Evolutionary conservation across 2,329 filamentous ascomycete species (phyloP).

Genomic region (Botrytis aclada): DNA sequence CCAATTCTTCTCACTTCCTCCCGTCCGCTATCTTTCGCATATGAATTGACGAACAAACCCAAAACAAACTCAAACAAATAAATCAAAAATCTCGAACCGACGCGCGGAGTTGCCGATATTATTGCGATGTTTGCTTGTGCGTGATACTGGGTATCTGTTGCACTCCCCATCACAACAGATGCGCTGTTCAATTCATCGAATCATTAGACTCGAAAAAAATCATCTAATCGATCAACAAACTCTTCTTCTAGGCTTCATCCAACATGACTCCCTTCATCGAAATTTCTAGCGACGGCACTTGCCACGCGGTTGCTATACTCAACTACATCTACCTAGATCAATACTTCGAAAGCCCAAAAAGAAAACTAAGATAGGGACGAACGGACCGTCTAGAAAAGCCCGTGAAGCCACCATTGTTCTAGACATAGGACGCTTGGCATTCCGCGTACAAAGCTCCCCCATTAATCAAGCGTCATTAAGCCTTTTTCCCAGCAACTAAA

Average conservation of each 20-base stretch:
- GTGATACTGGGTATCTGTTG: background rate
- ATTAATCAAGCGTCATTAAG: background rate
- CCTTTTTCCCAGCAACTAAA: background rate
- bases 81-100: background rate
- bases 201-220: background rate
- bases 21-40: background rate
- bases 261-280: background rate
- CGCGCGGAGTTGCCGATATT: background rate
- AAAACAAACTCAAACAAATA: background rate
- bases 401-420: conserved; percentile 1
- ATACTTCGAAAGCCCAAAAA: background rate
- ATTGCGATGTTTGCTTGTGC: background rate
- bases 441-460: background rate
- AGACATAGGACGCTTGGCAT: background rate
- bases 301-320: background rate
- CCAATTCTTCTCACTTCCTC: background rate
- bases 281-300: background rate
- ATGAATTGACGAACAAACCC: background rate
- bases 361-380: background rate
- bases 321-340: background rate
- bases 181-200: background rate
- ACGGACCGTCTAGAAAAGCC: background rate
- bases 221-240: background rate
- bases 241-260: background rate
- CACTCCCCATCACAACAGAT: background rate